Evolutionary conservation across 371 early-diverging fungal species (phyloP).

Genomic region (Catenaria anguillulae): DNA sequence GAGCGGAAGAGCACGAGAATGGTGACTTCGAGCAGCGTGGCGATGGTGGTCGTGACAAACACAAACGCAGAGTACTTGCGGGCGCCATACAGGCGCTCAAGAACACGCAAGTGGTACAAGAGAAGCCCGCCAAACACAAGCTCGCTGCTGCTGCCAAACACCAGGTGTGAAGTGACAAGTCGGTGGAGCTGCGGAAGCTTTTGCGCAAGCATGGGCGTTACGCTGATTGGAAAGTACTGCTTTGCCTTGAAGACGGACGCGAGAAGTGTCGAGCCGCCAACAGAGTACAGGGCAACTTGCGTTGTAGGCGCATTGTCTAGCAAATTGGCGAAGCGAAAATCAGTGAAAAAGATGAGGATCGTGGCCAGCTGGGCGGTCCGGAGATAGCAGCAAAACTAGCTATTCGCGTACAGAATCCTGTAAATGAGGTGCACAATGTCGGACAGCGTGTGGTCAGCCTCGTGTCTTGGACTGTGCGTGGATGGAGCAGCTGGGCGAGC

Average conservation of each 20-base stretch:
- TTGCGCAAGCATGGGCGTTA: slow-evolving; percentile 11
- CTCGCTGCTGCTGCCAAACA: slow-evolving; percentile 47
- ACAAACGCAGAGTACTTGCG: slow-evolving; percentile 52
- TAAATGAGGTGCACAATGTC: no score
- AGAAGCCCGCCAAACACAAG: slow-evolving; percentile 48
- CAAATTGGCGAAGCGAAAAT: no score
- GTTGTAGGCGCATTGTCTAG: slow-evolving; percentile 46
- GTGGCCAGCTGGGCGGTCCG: no score
- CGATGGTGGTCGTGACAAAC: slow-evolving; percentile 29
- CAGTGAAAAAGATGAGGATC: no score
- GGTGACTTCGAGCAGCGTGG: slow-evolving; percentile 38
- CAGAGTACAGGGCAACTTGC: slow-evolving; percentile 42
- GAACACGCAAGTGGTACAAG: slow-evolving; percentile 45
- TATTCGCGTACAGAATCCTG: no score
- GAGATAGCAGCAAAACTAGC: no score
- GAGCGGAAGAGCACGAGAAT: slow-evolving; percentile 28
- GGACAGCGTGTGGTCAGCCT: no score
- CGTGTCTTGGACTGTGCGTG: no score
- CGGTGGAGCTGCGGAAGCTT: slow-evolving; percentile 42
- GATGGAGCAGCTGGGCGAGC: no score
- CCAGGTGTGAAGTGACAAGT: slow-evolving; percentile 36
- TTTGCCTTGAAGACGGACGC: no score
- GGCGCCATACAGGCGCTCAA: slow-evolving; percentile 57
- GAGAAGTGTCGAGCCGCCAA: slow-evolving; percentile 25
- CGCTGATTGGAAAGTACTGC: neutral